These are phyloP conservation scores for Candida glaebosa DNA, from an alignment of 805 yeast species.

Conservation along the genomic window DNA sequence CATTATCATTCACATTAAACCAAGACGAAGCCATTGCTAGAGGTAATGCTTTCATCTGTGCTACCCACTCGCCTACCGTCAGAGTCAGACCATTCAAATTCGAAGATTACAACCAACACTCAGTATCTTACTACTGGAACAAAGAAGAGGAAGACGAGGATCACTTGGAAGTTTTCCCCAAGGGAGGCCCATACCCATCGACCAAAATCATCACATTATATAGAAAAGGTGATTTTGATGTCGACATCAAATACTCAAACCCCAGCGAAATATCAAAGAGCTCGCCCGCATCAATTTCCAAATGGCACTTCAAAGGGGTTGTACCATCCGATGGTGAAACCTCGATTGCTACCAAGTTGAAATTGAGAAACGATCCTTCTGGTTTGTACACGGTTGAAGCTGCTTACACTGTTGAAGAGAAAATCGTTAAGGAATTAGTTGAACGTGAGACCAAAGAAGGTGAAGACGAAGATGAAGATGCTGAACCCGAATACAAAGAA, in stretches of 20 bases:
- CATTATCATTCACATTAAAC: conserved; percentile 89
- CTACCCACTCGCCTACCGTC: conserved; percentile 97
- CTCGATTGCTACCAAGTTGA: conserved; percentile 80
- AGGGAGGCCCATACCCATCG: conserved; percentile 88
- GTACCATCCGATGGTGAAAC: conserved; percentile 72
- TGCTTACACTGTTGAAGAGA: conserved; percentile 93
- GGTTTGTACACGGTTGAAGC: conserved; percentile 92
- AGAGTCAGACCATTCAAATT: conserved; percentile 99
- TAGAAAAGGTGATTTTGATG: conserved; percentile 84
- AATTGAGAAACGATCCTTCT: conserved; percentile 95
- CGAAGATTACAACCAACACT: conserved; percentile 88
- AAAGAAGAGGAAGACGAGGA: conserved; percentile 87
- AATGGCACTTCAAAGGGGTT: conserved; percentile 87
- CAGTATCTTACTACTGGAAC: conserved; percentile 95
- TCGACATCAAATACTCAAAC: conserved; percentile 83
- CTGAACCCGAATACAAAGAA: conserved; percentile 80
- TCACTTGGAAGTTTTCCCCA: conserved; percentile 95
- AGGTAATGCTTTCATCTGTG: conserved; percentile 99
- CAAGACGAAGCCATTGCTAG: conserved; percentile 99
- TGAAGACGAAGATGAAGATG: conserved; percentile 48
- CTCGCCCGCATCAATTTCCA: conserved; percentile 63
- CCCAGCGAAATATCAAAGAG: conserved; percentile 70
- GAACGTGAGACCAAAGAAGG: conserved; percentile 53
- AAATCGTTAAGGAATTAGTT: conserved; percentile 81
- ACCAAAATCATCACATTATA: conserved; percentile 92